Evolutionary conservation across 176 grass and related monocot genomes (phyloP).

Genomic region (Ampelocalamus luodianensis): DNA sequence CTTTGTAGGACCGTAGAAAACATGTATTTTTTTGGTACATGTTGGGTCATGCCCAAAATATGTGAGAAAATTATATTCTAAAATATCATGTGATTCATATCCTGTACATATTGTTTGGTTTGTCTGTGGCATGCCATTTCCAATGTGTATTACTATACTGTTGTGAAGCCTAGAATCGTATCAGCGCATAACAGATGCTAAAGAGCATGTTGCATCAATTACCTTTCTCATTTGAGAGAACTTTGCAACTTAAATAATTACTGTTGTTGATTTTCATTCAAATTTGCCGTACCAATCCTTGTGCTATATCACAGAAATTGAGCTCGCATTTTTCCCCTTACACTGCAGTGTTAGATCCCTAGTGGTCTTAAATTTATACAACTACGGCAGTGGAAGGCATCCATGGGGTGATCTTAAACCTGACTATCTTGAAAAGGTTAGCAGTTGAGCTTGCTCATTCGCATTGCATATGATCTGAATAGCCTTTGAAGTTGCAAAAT

Average conservation of each 20-base stretch:
- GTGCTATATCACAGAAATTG: background rate
- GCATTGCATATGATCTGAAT: conserved; percentile 16
- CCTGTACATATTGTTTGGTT: conserved; percentile 14
- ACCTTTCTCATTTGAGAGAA: conserved; percentile 12
- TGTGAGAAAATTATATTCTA: background rate
- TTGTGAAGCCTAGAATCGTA: background rate
- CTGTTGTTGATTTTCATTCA: conserved; percentile 8
- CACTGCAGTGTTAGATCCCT: conserved; percentile 85
- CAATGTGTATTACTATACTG: conserved; percentile 2
- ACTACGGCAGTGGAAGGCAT: conserved; percentile 88
- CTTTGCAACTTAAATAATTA: conserved; percentile 12
- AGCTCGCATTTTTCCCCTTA: conserved; percentile 1
- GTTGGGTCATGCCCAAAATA: background rate
- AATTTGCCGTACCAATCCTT: background rate
- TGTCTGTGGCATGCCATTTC: background rate
- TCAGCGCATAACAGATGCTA: conserved; percentile 5
- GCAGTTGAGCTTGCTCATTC: conserved; percentile 12
- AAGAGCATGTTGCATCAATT: background rate
- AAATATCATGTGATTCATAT: background rate
- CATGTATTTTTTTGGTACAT: background rate
- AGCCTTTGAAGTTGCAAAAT: background rate
- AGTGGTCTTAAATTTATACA: conserved; percentile 85
- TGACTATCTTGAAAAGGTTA: conserved; percentile 91
- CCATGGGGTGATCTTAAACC: conserved; percentile 95
- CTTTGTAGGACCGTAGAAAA: background rate